Percentiles rank a stretch among this genome's conserved stretches.
Evolutionary conservation across 2,329 filamentous ascomycete species (phyloP).

Genomic region (Coniochaeta hoffmannii): DNA sequence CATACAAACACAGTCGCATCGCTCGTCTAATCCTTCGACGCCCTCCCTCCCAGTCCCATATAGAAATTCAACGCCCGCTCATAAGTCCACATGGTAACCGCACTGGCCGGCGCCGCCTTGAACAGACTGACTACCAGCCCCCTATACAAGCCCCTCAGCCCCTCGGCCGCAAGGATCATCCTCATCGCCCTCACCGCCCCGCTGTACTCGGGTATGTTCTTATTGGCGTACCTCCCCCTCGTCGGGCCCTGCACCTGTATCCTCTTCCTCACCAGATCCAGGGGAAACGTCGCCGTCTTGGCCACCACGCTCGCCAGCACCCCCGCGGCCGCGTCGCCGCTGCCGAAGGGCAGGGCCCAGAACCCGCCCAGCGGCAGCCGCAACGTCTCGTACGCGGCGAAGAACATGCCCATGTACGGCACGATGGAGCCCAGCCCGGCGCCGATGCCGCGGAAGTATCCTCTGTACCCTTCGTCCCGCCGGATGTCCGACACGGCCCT

Average conservation of each 20-base stretch:
- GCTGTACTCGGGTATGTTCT: constrained; percentile 79
- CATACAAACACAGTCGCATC: too few species aligned
- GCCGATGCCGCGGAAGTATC: constrained; percentile 82
- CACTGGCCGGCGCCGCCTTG: constrained; percentile 90
- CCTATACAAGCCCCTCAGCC: constrained; percentile 73
- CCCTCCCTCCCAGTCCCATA: constrained; percentile 25
- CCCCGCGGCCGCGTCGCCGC: constrained; percentile 77
- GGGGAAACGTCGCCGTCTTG: constrained; percentile 86
- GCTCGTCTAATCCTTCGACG: not conserved
- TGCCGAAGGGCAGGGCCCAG: constrained; percentile 57
- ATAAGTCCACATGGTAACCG: constrained; percentile 93
- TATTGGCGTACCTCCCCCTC: constrained; percentile 67
- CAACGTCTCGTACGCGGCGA: constrained; percentile 77
- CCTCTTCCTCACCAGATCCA: constrained; percentile 87
- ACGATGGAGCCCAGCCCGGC: constrained; percentile 83
- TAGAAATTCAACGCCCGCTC: constrained; percentile 64
- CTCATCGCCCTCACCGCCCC: constrained; percentile 59
- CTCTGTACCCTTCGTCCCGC: constrained; percentile 63
- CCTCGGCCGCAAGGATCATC: constrained; percentile 65
- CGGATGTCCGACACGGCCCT: constrained; percentile 66
- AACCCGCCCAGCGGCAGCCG: constrained; percentile 49
- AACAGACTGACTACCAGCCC: constrained; percentile 82
- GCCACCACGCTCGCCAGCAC: constrained; percentile 70
- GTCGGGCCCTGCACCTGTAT: constrained; percentile 94
- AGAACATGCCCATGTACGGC: constrained; percentile 96